phyloP scores from a whole-genome alignment of 768 basidiomycete genomes.

The Chlorophyllum brunneum region DNA sequence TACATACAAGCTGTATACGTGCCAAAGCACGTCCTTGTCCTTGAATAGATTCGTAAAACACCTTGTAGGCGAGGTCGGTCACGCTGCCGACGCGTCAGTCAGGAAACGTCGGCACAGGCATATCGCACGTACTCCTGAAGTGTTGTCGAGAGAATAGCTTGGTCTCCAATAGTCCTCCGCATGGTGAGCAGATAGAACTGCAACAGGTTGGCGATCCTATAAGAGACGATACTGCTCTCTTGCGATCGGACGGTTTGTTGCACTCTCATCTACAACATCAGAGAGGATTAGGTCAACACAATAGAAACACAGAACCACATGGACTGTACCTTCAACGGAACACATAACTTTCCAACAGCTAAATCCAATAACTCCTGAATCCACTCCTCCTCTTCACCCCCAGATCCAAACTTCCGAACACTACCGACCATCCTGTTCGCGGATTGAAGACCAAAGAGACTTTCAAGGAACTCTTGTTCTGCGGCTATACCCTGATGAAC shows the following conservation, averaged over 20 bases:
- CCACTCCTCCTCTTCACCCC: constrained; percentile 71
- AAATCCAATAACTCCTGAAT: constrained; percentile 78
- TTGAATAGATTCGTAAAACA: constrained; percentile 87
- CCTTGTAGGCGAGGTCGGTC: constrained; percentile 72
- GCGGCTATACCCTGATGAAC: constrained; percentile 94
- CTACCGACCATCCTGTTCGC: constrained; percentile 77
- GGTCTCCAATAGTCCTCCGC: constrained; percentile 85
- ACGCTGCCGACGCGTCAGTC: constrained; percentile 44
- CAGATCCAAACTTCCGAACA: constrained; percentile 45
- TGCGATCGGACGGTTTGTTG: constrained; percentile 91
- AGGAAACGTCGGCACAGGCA: neutral
- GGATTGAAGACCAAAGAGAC: constrained; percentile 68
- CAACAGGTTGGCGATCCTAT: constrained; percentile 91
- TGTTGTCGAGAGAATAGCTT: constrained; percentile 71
- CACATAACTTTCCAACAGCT: constrained; percentile 77
- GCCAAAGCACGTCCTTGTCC: constrained; percentile 70
- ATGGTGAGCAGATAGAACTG: constrained; percentile 95
- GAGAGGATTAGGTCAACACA: neutral
- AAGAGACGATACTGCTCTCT: constrained; percentile 88
- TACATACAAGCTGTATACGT: constrained; percentile 50
- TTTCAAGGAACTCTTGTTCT: constrained; percentile 91
- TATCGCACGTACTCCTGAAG: constrained; percentile 65
- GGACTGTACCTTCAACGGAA: constrained; percentile 76
- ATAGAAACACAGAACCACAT: neutral
- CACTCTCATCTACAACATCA: constrained; percentile 63